Evolutionary conservation across 1,284 basidiomycete species (phyloP).

Genomic region (Gymnopus androsaceus): DNA sequence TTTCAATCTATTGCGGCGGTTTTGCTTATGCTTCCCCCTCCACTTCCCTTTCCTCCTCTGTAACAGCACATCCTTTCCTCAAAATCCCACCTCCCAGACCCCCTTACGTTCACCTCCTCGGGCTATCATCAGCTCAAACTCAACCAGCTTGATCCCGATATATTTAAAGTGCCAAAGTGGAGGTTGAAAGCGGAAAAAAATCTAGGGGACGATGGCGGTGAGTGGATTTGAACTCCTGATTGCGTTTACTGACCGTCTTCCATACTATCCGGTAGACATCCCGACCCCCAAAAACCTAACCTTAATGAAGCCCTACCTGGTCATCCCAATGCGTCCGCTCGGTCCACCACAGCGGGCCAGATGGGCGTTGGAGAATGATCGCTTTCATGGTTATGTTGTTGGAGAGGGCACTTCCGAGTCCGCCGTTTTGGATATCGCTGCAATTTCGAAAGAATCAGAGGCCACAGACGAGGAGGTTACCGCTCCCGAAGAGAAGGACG

Average conservation of each 20-base stretch:
- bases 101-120: constrained; percentile 74
- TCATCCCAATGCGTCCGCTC: constrained; percentile 49
- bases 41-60: constrained; percentile 43
- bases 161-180: constrained; percentile 76
- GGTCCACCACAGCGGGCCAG: constrained; percentile 39
- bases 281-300: constrained; percentile 48
- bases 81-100: no score
- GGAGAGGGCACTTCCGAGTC: no score
- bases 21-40: not conserved
- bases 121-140: constrained; percentile 75
- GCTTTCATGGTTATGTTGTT: constrained; percentile 40
- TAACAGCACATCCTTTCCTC: constrained; percentile 55
- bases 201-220: constrained; percentile 41
- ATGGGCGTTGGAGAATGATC: constrained; percentile 40
- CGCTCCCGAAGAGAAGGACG: no score
- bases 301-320: constrained; percentile 41
- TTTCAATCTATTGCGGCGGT: not conserved
- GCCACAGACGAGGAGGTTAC: no score
- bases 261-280: constrained; percentile 39
- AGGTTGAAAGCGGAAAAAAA: constrained; percentile 39
- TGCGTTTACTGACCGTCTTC: constrained; percentile 1
- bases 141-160: constrained; percentile 66
- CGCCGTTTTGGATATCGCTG: no score
- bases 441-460: no score
- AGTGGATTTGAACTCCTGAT: not conserved